Base-by-base conservation (phyloP, 495 filamentous ascomycete genomes). In the Podospora pseudocomata region DNA sequence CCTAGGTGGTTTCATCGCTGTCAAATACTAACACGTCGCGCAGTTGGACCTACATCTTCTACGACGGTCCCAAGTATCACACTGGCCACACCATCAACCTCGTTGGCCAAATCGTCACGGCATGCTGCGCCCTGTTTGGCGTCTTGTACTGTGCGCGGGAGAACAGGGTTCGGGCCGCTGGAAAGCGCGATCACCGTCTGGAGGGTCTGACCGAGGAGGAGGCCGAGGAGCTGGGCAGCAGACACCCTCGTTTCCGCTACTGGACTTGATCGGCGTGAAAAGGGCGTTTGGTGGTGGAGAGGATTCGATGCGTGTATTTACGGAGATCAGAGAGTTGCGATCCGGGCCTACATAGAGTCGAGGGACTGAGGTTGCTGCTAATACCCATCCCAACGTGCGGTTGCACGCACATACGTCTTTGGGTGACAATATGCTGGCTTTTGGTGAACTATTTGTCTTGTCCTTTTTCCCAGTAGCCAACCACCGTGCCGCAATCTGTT, bases 51-150 rank as follows among this genome's bases (percentile, higher is more conserved):
- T 88, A 88, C 72, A 68, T 82, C n/a, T 73, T 70, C 1, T 67
- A 64, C 34, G 85, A 88, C 26, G 79, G 73, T 0, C 85, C 85
- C 20, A 74, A 80, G 61, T 89, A 86, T 71, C 73, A 71, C 63
- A 84, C 75, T 34, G 86, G 86, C 32, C 86, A 89, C 75, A 79
- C 82, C 20, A 88, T 88, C 81, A 89, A 89, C 72, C 75, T 89
- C 26, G 79, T 66, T 32, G 82, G 80, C 3, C 82, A 88, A 68
- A 67, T 81, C 28, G 72, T 67, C 23, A 79, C 77, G 5, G 69
- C 82, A 13, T 69, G 78, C 62, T 77, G 87, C 18, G 64, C 82
- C 34, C 23, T 79, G 23, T 79, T 80, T 27, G 85, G 84, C 11
- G 83, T 89, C 57, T 58, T 75, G 19, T 89, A 87, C 69, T 83